phyloP scores from a whole-genome alignment of 495 filamentous ascomycete species.

The Hypomontagnella submonticulosa region DNA sequence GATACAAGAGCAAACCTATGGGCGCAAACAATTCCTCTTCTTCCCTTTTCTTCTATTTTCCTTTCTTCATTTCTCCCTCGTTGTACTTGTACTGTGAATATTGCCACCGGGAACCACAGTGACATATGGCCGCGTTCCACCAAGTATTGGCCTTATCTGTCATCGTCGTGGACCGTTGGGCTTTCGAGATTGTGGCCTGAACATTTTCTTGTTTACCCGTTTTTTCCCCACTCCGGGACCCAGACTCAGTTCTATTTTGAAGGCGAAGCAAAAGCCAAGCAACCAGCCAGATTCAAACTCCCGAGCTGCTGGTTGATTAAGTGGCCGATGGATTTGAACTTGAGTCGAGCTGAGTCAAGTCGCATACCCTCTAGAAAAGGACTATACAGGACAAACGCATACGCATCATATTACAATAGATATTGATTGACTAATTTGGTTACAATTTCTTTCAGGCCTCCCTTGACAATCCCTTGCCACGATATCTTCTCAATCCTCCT shows the following conservation, averaged over 20 bases:
- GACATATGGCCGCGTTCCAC: conserved; percentile 35
- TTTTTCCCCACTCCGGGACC: conserved; percentile 35
- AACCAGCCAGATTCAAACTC: conserved; percentile 17
- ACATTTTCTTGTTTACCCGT: conserved; percentile 44
- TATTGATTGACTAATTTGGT: conserved; percentile 21
- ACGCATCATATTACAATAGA: conserved; percentile 8
- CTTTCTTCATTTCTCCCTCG: background rate
- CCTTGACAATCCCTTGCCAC: conserved; percentile 14
- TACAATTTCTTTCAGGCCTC: conserved; percentile 20
- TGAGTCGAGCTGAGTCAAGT: conserved; percentile 17
- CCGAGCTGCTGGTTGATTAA: conserved; percentile 15
- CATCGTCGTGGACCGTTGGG: conserved; percentile 41
- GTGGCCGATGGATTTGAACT: background rate
- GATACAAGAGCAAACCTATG: conserved; percentile 1
- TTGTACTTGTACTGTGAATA: conserved; percentile 25
- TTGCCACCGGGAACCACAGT: conserved; percentile 34
- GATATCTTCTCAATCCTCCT: conserved; percentile 11
- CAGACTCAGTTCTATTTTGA: conserved; percentile 18
- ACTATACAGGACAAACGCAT: conserved; percentile 2
- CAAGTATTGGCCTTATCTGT: conserved; percentile 41
- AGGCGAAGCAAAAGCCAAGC: conserved; percentile 21
- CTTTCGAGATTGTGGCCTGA: conserved; percentile 46
- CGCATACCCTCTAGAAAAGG: conserved; percentile 1
- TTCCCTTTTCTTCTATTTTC: background rate
- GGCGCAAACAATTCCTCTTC: conserved; percentile 9